Conservation (phyloP, 441 rosid species). For the Omphalea diandra region DNA sequence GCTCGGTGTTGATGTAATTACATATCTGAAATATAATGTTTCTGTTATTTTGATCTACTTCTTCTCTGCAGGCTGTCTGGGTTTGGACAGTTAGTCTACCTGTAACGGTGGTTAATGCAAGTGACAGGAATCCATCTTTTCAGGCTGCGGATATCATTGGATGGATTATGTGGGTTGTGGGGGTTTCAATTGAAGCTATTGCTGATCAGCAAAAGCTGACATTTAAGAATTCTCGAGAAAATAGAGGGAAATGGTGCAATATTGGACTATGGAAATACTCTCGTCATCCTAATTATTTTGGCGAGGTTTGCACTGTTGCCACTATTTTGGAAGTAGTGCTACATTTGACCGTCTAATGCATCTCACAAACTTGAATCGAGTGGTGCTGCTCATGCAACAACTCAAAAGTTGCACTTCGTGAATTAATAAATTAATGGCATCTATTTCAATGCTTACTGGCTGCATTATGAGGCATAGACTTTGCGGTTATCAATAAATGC, state of each 20-base stretch:
- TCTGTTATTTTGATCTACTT: neutral
- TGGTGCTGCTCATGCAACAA: neutral
- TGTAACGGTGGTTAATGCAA: slow-evolving; percentile 82
- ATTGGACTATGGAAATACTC: slow-evolving; percentile 82
- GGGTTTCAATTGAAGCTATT: slow-evolving; percentile 58
- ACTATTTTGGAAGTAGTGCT: slow-evolving; percentile 6
- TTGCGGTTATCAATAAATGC: neutral
- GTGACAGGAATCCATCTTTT: slow-evolving; percentile 60
- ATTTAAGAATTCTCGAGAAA: slow-evolving; percentile 74
- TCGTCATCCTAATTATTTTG: slow-evolving; percentile 96
- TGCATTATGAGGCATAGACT: neutral
- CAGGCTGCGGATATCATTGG: slow-evolving; percentile 71
- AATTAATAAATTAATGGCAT: neutral
- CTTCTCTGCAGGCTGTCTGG: slow-evolving; percentile 77
- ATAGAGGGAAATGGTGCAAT: slow-evolving; percentile 83
- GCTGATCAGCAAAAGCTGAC: slow-evolving; percentile 87
- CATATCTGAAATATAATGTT: neutral
- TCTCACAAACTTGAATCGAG: neutral
- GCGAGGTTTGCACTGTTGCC: slow-evolving; percentile 61
- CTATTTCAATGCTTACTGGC: neutral
- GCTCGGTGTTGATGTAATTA: neutral
- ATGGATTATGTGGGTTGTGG: slow-evolving; percentile 80
- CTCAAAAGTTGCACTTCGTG: neutral
- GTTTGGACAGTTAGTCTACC: slow-evolving; percentile 96
- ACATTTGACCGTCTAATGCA: neutral